Conservation (phyloP, 2,329 filamentous ascomycete genomes). For the Bisporella sp. region DNA sequence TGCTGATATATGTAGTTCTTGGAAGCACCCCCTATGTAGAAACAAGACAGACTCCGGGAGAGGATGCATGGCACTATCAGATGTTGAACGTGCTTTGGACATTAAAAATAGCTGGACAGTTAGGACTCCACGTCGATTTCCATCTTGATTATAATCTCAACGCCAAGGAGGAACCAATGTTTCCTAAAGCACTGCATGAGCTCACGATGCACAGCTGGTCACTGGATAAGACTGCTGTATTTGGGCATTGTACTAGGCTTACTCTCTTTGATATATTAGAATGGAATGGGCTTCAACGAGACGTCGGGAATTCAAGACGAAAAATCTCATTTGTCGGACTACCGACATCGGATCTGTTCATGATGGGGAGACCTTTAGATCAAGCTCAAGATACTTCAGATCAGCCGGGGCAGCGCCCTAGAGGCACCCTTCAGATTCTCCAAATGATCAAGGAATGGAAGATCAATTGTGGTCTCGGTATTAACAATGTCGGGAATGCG, state of each 20-base stretch:
- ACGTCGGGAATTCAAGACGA: slow-evolving; percentile 39
- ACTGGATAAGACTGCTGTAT: slow-evolving; percentile 41
- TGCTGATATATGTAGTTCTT: slow-evolving; percentile 36
- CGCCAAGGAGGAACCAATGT: slow-evolving; percentile 37
- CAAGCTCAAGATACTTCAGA: slow-evolving; percentile 10
- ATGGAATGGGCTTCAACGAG: slow-evolving; percentile 40
- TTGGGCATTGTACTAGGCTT: slow-evolving; percentile 64
- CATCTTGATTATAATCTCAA: slow-evolving; percentile 67
- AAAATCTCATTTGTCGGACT: slow-evolving; percentile 62
- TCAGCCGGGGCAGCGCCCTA: slow-evolving; percentile 29
- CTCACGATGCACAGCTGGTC: slow-evolving; percentile 46
- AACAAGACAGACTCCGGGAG: slow-evolving; percentile 6
- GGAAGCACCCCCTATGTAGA: slow-evolving; percentile 70
- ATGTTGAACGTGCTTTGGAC: slow-evolving; percentile 58
- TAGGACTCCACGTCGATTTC: slow-evolving; percentile 56
- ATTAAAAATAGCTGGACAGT: slow-evolving; percentile 42
- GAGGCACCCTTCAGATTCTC: slow-evolving; percentile 57
- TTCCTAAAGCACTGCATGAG: slow-evolving; percentile 46
- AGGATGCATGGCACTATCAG: slow-evolving; percentile 30
- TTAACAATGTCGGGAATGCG: slow-evolving; percentile 70
- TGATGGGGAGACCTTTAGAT: slow-evolving; percentile 48
- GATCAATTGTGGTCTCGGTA: slow-evolving; percentile 52
- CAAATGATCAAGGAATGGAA: slow-evolving; percentile 51
- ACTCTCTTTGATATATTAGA: slow-evolving; percentile 45
- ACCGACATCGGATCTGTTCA: slow-evolving; percentile 65